Conservation (phyloP, 2,329 filamentous ascomycete genomes). For the Verruconis gallopava region DNA sequence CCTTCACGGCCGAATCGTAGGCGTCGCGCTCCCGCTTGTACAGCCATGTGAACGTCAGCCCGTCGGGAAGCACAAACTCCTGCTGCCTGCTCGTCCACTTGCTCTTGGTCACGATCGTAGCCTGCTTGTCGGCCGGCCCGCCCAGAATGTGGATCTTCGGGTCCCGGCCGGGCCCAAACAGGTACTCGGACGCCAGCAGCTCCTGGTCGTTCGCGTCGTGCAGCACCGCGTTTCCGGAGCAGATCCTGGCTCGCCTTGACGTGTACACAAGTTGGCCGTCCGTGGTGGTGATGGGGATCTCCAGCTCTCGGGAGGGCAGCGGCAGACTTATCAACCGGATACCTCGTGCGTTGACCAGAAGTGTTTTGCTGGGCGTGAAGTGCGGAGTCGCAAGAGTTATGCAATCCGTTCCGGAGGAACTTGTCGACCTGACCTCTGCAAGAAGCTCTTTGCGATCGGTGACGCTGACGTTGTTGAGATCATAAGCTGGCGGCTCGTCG, state of each 20-base stretch:
- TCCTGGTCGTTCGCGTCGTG: slow-evolving; percentile 26
- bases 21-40: slow-evolving; percentile 25
- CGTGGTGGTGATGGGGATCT: slow-evolving; percentile 22
- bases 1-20: slow-evolving; percentile 26
- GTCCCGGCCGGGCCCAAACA: slow-evolving; percentile 41
- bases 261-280: slow-evolving; percentile 35
- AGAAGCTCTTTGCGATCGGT: slow-evolving; percentile 1
- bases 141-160: slow-evolving; percentile 32
- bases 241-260: slow-evolving; percentile 35
- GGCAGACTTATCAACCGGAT: slow-evolving; percentile 33
- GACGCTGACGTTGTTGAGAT: background rate
- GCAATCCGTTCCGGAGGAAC: background rate
- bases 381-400: background rate
- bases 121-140: slow-evolving; percentile 16
- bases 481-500: background rate
- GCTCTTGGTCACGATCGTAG: slow-evolving; percentile 22
- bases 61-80: slow-evolving; percentile 35
- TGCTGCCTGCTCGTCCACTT: slow-evolving; percentile 36
- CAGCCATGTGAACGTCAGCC: slow-evolving; percentile 40
- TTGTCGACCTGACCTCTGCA: background rate
- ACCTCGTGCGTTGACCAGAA: slow-evolving; percentile 39
- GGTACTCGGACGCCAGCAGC: slow-evolving; percentile 42
- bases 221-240: slow-evolving; percentile 38
- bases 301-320: slow-evolving; percentile 23
- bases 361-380: slow-evolving; percentile 33